Evolutionary conservation across 306 rosid species (phyloP), one percentile per base, ranked within the genome.

Genomic region (Medicago lupulina): DNA sequence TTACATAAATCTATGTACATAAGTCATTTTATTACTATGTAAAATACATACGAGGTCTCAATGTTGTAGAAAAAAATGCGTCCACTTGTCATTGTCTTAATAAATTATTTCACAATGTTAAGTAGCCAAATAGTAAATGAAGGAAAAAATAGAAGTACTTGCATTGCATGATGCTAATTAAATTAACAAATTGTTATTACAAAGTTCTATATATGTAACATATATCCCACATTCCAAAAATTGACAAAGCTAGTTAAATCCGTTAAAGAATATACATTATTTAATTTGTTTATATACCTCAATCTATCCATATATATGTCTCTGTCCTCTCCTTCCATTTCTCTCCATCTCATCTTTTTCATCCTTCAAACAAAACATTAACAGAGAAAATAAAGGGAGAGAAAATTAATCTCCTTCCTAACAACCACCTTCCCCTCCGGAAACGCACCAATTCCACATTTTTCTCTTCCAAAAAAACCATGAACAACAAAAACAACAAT

Each of bases 391-490:
- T 43, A 76, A 76, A 63, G 82, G 81, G 46, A 71, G 69, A 55
- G 67, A 82, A 21, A 17, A 9, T 68, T 79, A 17, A n/a, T n/a
- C 73, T 59, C 79, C 80, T 4, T 39, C 60, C 69, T 58, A 50
- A 9, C 25, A 65, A 41, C 15, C 72, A 65, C 83, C 91, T 80
- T 72, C 88, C 89, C 93, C 96, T 77, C 74, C 90, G 94, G 94
- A 85, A 83, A 87, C 96, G 97, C 96, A 86, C 75, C 66, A 87
- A 89, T 83, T 25, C 57, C 85, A 17, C 71, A 31, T 44, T 41
- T 44, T 55, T 74, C 39, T 70, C 28, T 60, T 21, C 51, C 71
- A 13, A 41, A 44, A 38, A 13, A 25, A 73, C 47, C 40, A 49
- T 21, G 64, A 74, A 39, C 39, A 76, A 47, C 77, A 74, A 79